Conservation (phyloP, 257 asterid species). For the Oldenlandia corymbosa region DNA sequence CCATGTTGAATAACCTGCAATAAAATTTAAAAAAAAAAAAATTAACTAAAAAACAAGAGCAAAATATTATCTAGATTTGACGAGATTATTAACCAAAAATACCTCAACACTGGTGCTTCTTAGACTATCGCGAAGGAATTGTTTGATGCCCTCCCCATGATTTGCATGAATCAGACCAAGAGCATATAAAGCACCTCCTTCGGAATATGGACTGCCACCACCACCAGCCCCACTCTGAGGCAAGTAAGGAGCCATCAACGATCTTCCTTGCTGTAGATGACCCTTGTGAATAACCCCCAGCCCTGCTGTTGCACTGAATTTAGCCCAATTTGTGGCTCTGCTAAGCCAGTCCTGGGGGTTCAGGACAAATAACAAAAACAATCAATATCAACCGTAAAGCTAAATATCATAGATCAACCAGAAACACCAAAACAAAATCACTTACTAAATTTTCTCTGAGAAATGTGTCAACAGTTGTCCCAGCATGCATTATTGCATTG, state of each 20-base stretch:
- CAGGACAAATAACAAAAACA: conserved; percentile 2
- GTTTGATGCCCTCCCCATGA: conserved; percentile 96
- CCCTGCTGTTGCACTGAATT: conserved; percentile 98
- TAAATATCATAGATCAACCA: not conserved
- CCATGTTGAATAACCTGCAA: conserved; percentile 97
- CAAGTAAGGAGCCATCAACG: conserved; percentile 97
- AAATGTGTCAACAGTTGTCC: conserved; percentile 95
- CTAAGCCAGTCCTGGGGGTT: conserved; percentile 85
- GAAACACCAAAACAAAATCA: not conserved
- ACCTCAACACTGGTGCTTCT: conserved; percentile 91
- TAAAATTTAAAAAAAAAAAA: conserved; percentile 13
- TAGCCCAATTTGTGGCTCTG: conserved; percentile 98
- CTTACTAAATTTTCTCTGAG: conserved; percentile 88
- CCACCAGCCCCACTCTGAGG: conserved; percentile 96
- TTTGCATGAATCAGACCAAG: conserved; percentile 96
- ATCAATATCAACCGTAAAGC: not conserved
- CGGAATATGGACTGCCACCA: conserved; percentile 94
- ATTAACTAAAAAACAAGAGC: conserved; percentile 9
- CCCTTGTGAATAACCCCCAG: conserved; percentile 96
- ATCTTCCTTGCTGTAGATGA: conserved; percentile 93
- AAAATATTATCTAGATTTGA: not conserved
- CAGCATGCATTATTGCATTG: conserved; percentile 99
- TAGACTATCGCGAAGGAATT: conserved; percentile 86
- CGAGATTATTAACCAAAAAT: conserved; percentile 3
- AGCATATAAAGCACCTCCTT: conserved; percentile 97